phyloP scores from a whole-genome alignment of 73 alveolate genomes.

The Paramecium primaurelia region DNA sequence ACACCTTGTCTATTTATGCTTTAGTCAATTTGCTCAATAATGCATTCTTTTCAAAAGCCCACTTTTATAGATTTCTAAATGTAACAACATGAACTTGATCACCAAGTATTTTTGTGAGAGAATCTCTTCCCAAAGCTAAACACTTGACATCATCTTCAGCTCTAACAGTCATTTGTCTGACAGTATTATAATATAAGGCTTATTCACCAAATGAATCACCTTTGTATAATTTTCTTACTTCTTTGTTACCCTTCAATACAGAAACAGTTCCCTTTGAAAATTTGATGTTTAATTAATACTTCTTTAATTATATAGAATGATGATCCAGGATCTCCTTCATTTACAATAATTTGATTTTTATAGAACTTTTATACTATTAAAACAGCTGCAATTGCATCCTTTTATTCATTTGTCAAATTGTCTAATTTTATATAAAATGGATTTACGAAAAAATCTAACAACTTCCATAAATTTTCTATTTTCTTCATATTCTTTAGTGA shows the following conservation, averaged over 20 bases:
- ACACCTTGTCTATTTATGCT: slow-evolving; percentile 53
- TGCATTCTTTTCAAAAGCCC: slow-evolving; percentile 59
- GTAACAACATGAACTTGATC: slow-evolving; percentile 62
- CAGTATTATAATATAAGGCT: slow-evolving; percentile 18
- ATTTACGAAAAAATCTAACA: neutral
- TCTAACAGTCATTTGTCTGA: slow-evolving; percentile 48
- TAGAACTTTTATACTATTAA: slow-evolving; percentile 41
- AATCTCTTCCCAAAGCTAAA: slow-evolving; percentile 64
- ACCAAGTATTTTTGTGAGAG: slow-evolving; percentile 54
- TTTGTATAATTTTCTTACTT: slow-evolving; percentile 37
- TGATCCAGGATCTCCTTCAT: slow-evolving; percentile 54
- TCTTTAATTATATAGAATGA: slow-evolving; percentile 53
- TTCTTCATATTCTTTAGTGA: slow-evolving; percentile 17
- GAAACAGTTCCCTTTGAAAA: slow-evolving; percentile 27
- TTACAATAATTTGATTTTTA: slow-evolving; percentile 47
- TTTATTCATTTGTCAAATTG: slow-evolving; percentile 52
- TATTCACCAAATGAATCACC: slow-evolving; percentile 59
- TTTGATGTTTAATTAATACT: neutral
- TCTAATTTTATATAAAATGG: neutral
- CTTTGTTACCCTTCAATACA: slow-evolving; percentile 54
- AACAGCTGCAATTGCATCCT: slow-evolving; percentile 54
- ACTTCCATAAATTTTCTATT: neutral
- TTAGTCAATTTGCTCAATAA: slow-evolving; percentile 20
- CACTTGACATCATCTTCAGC: slow-evolving; percentile 59
- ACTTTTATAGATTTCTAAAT: slow-evolving; percentile 53